A percentile compares a stretch with the other conserved stretches of the same genome.
Conservation (phyloP, 805 yeast genomes). For the Phaffomyces thermotolerans region DNA sequence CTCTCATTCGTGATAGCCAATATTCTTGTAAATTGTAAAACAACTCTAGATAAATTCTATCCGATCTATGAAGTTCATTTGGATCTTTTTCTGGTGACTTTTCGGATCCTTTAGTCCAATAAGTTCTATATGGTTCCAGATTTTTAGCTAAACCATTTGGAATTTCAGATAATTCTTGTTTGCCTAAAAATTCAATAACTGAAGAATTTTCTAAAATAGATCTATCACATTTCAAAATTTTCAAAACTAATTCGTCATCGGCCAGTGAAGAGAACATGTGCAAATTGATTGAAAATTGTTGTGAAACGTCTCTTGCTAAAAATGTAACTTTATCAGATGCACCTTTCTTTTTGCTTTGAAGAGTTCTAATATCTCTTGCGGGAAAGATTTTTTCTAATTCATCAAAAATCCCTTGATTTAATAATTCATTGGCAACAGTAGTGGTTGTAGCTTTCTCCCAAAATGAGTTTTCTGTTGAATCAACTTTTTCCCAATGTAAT, state of each 20-base stretch:
- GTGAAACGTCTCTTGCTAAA: conserved; percentile 79
- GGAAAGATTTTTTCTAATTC: conserved; percentile 86
- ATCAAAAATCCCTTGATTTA: conserved; percentile 70
- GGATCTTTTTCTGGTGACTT: conserved; percentile 59
- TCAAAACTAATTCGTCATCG: conserved; percentile 61
- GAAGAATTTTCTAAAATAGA: conserved; percentile 64
- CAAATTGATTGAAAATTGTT: conserved; percentile 89
- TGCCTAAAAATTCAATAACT: conserved; percentile 77
- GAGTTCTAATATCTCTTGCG: conserved; percentile 55
- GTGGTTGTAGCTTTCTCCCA: conserved; percentile 66
- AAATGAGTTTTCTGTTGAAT: conserved; percentile 74
- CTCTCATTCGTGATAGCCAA: conserved; percentile 90
- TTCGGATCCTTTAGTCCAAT: conserved; percentile 35
- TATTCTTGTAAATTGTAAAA: conserved; percentile 79
- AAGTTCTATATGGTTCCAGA: conserved; percentile 73
- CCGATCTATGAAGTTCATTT: conserved; percentile 76
- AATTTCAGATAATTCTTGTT: conserved; percentile 68
- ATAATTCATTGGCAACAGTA: conserved; percentile 49
- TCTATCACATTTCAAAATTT: conserved; percentile 67
- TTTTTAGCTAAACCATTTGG: conserved; percentile 63
- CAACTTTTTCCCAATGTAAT: conserved; percentile 94
- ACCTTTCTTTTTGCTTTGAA: conserved; percentile 35
- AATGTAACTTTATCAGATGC: conserved; percentile 38
- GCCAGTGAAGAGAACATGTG: conserved; percentile 62
- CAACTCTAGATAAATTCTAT: conserved; percentile 73